A percentile compares a stretch with the other conserved stretches of the same genome.
phyloP scores from a whole-genome alignment of 768 basidiomycete species.

The Boletus rubescentipes region DNA sequence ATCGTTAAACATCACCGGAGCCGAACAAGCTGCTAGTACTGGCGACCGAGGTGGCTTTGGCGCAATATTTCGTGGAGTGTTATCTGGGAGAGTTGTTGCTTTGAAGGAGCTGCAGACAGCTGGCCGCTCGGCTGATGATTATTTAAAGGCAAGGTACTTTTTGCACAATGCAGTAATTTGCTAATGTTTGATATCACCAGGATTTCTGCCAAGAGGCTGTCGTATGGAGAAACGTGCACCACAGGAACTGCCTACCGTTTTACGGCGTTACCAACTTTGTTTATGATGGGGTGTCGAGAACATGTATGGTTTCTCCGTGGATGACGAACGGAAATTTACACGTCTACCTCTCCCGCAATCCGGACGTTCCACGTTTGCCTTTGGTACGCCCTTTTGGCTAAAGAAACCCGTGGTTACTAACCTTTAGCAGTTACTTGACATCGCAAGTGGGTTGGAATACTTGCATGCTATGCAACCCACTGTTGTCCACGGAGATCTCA shows the following conservation, averaged over 20 bases:
- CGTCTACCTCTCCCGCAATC: slow-evolving; percentile 29
- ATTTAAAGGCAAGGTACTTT: slow-evolving; percentile 25
- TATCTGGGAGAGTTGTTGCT: slow-evolving; percentile 29
- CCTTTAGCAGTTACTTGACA: slow-evolving; percentile 34
- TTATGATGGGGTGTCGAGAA: slow-evolving; percentile 10
- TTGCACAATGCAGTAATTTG: not conserved
- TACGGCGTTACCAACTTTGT: slow-evolving; percentile 24
- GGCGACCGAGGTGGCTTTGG: slow-evolving; percentile 32
- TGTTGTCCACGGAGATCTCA: slow-evolving; percentile 44
- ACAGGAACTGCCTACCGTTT: slow-evolving; percentile 31
- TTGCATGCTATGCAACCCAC: slow-evolving; percentile 40
- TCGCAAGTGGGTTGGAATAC: slow-evolving; percentile 38
- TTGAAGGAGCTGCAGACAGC: slow-evolving; percentile 29
- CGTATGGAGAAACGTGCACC: slow-evolving; percentile 31
- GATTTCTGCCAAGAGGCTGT: slow-evolving; percentile 31
- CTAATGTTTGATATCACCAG: slow-evolving; percentile 17
- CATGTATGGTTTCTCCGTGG: slow-evolving; percentile 27
- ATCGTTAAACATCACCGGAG: slow-evolving; percentile 23
- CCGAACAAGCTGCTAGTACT: slow-evolving; percentile 11
- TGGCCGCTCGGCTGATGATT: slow-evolving; percentile 21
- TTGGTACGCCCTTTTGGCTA: slow-evolving; percentile 27
- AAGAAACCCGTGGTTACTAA: not conserved
- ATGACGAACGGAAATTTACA: slow-evolving; percentile 31
- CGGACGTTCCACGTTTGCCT: slow-evolving; percentile 27
- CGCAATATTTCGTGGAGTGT: slow-evolving; percentile 30